Conservation (phyloP, 352 stramenopile genomes). For the Saprolegnia parasitica region DNA sequence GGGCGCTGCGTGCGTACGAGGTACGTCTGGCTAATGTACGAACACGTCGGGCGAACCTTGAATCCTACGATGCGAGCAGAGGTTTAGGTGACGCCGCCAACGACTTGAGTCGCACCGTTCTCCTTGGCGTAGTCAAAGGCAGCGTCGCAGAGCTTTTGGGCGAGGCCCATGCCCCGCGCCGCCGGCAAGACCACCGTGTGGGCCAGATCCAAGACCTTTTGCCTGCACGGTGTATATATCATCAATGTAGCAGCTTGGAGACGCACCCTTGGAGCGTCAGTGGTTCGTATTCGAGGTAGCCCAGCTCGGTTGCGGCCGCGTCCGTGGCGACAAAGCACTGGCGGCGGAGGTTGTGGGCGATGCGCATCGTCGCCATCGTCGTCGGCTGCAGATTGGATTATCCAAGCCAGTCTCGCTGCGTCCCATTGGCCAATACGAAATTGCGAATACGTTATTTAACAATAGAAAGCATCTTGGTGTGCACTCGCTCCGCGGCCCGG, state of each 20-base stretch:
- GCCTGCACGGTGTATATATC: neutral
- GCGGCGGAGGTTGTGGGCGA: neutral
- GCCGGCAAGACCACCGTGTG: slow-evolving; percentile 20
- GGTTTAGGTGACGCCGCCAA: too few species aligned
- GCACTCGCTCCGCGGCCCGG: too few species aligned
- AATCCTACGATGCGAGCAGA: neutral
- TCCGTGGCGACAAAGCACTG: neutral
- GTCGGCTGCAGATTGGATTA: neutral
- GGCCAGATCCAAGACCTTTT: slow-evolving; percentile 11
- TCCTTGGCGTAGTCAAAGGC: slow-evolving; percentile 17
- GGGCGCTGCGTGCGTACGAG: slow-evolving; percentile 5
- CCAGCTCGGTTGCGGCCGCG: neutral
- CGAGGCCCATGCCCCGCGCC: slow-evolving; percentile 5
- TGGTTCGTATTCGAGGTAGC: neutral
- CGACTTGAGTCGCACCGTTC: neutral
- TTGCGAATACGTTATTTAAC: too few species aligned
- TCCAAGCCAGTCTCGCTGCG: too few species aligned
- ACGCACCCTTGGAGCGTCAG: neutral
- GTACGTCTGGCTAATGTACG: slow-evolving; percentile 25
- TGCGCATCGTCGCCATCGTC: slow-evolving; percentile 1
- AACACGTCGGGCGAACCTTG: slow-evolving; percentile 22
- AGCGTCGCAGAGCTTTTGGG: slow-evolving; percentile 21
- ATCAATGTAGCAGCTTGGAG: neutral
- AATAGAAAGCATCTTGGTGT: too few species aligned
- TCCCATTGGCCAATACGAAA: too few species aligned